These are phyloP conservation scores for Aeschynomene evenia DNA, from an alignment of 306 rosid species.

Conservation along the genomic window DNA sequence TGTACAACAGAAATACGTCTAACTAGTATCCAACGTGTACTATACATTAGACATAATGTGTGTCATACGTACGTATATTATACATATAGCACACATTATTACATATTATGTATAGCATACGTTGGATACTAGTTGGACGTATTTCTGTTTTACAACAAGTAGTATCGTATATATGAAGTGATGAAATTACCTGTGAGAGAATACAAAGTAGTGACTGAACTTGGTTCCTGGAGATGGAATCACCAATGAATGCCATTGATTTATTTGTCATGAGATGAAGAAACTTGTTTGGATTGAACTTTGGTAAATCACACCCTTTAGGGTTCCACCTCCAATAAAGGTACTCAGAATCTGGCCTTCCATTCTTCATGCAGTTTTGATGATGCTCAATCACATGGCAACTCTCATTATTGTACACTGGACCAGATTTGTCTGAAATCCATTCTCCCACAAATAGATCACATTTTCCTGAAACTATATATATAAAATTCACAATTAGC, in stretches of 20 bases:
- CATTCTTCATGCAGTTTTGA: constrained; percentile 85
- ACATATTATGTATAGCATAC: too few relatives aligned
- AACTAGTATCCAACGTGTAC: too few relatives aligned
- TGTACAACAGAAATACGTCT: too few relatives aligned
- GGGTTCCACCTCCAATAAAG: constrained; percentile 90
- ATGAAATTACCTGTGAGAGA: constrained; percentile 63
- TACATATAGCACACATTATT: too few relatives aligned
- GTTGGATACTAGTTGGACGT: too few relatives aligned
- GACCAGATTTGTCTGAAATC: constrained; percentile 63
- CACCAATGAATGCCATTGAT: constrained; percentile 75
- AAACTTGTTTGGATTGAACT: constrained; percentile 61
- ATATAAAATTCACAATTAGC: neutral
- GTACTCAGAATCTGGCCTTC: constrained; percentile 77
- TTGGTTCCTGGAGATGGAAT: constrained; percentile 88
- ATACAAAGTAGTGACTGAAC: constrained; percentile 83
- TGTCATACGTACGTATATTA: too few relatives aligned
- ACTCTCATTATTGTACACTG: constrained; percentile 68
- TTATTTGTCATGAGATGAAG: constrained; percentile 65
- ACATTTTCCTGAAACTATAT: constrained; percentile 48
- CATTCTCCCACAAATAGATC: constrained; percentile 79
- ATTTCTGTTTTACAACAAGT: too few relatives aligned
- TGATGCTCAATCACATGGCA: constrained; percentile 71
- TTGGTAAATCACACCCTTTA: constrained; percentile 57
- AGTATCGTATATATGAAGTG: too few relatives aligned
- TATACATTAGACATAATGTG: too few relatives aligned